Base-by-base conservation (phyloP, 2,329 filamentous ascomycete species). In the Penicillium sp. region DNA sequence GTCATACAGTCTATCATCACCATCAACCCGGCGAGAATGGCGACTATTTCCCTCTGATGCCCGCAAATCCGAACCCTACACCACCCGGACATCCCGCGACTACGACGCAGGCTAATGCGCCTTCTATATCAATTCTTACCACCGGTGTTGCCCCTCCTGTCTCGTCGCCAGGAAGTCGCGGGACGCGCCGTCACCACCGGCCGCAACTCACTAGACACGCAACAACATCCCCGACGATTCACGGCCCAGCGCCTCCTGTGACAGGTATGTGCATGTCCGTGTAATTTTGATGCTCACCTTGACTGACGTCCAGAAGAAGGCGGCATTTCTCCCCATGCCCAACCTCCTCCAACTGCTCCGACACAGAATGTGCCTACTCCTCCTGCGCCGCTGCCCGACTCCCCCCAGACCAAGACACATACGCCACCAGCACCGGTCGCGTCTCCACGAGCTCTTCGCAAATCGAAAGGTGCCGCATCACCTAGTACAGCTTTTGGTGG, bases 11-110 rank as follows among this genome's bases (percentile, higher is more conserved):
- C 6, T 75, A 73, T 56, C 69, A 77, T 34, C 67, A 74, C 31
- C 70, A 74, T 37, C 73, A 89, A 23, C 85, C 86, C 8, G 74
- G 78, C 3, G 86, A 91, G 64, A 78, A 75, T 47, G 84, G 83
- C 22, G 89, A 93, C 60, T 95, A 95, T 67, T 95, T 95, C 59
- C 86, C 88, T 26, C 84, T 85, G 18, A 85, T 82, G 77, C 70
- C 79, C 41, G 72, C 69, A 20, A 69, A 71, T 26, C 56, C 66
- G 31, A 69, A 57, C 22, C 57, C 56, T 10, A 68, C 66, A 11
- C 65, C 77, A 55, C 72, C 76, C 18, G 60, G 65, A 50, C 65
- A 72, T 46, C 50, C 61, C 14, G 66, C 72, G 24, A 71, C 70
- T 59, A 67, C 52, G 69, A 68, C 58, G 54, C 36, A 69, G 74